A percentile compares a stretch with the other conserved stretches of the same genome.
Evolutionary conservation across 306 rosid genomes (phyloP).

Genomic region (Vigna hirtella): DNA sequence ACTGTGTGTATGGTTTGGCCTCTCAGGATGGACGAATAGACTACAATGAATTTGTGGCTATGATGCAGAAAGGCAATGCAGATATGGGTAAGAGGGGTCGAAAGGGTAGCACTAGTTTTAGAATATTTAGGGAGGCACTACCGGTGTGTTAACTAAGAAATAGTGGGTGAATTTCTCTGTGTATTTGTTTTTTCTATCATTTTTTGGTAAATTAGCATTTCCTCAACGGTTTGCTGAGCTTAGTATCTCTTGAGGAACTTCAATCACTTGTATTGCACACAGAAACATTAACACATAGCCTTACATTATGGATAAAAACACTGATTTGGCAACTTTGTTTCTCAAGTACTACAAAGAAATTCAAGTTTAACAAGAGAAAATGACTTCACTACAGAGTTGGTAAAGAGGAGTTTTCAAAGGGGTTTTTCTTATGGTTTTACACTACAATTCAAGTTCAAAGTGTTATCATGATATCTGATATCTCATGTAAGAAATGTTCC

Average conservation of each 20-base stretch:
- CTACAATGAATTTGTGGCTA: slow-evolving; percentile 88
- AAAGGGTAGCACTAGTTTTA: slow-evolving; percentile 59
- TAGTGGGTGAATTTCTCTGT: slow-evolving; percentile 36
- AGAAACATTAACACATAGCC: neutral
- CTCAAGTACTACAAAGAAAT: neutral
- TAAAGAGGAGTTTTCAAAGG: too few relatives aligned
- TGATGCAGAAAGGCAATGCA: slow-evolving; percentile 85
- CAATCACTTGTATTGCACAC: neutral
- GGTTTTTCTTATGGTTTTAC: too few relatives aligned
- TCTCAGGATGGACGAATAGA: slow-evolving; percentile 94
- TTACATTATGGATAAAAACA: slow-evolving; percentile 21
- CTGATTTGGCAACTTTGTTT: neutral
- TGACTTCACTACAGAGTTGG: too few relatives aligned
- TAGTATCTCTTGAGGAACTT: slow-evolving; percentile 10
- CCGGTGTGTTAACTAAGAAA: slow-evolving; percentile 67
- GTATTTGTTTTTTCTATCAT: neutral
- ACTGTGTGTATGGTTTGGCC: slow-evolving; percentile 14
- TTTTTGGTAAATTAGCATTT: slow-evolving; percentile 38
- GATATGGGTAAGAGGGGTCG: slow-evolving; percentile 62
- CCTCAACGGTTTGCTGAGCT: slow-evolving; percentile 29
- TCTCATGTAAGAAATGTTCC: too few relatives aligned
- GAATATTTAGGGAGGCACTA: slow-evolving; percentile 72
- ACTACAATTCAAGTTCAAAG: too few relatives aligned
- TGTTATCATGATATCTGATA: too few relatives aligned
- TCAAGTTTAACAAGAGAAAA: too few relatives aligned